Conservation (phyloP, 805 yeast genomes). For the Cyberlindnera japonica region DNA sequence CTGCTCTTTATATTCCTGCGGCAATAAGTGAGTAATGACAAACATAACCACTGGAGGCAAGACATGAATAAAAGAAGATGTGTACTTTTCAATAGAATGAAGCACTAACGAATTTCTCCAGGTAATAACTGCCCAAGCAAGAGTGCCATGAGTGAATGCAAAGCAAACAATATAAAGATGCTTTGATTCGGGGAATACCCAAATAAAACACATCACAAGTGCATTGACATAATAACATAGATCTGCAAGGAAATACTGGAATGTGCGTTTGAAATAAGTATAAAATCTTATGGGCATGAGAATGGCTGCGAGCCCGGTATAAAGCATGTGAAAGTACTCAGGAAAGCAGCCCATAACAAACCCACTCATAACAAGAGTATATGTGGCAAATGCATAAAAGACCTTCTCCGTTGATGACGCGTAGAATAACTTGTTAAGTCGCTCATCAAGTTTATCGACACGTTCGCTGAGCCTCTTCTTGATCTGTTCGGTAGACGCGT, state of each 20-base stretch:
- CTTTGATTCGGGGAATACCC: constrained; percentile 76
- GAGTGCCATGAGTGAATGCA: constrained; percentile 83
- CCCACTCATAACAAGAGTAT: constrained; percentile 67
- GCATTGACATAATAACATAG: constrained; percentile 87
- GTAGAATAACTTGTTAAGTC: constrained; percentile 34
- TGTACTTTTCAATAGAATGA: constrained; percentile 89
- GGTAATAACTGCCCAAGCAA: constrained; percentile 89
- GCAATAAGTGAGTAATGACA: constrained; percentile 74
- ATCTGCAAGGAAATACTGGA: constrained; percentile 87
- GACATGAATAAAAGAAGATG: constrained; percentile 85
- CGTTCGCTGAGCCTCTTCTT: constrained; percentile 26
- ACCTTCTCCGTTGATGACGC: constrained; percentile 66
- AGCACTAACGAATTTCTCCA: constrained; percentile 94
- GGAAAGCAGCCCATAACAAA: constrained; percentile 76
- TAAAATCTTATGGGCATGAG: constrained; percentile 83
- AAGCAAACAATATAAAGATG: constrained; percentile 78
- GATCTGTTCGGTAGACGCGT: constrained; percentile 22
- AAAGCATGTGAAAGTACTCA: constrained; percentile 67
- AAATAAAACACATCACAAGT: constrained; percentile 63
- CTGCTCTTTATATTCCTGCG: constrained; percentile 40
- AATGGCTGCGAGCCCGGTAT: constrained; percentile 55
- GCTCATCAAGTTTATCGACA: constrained; percentile 36
- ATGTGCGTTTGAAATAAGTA: constrained; percentile 73
- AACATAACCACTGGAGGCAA: constrained; percentile 87
- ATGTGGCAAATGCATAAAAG: constrained; percentile 73